Percentiles rank a stretch among this genome's conserved stretches.
Evolutionary conservation across 495 filamentous ascomycete genomes (phyloP).

Genomic region (Opeltia flavorubescens): DNA sequence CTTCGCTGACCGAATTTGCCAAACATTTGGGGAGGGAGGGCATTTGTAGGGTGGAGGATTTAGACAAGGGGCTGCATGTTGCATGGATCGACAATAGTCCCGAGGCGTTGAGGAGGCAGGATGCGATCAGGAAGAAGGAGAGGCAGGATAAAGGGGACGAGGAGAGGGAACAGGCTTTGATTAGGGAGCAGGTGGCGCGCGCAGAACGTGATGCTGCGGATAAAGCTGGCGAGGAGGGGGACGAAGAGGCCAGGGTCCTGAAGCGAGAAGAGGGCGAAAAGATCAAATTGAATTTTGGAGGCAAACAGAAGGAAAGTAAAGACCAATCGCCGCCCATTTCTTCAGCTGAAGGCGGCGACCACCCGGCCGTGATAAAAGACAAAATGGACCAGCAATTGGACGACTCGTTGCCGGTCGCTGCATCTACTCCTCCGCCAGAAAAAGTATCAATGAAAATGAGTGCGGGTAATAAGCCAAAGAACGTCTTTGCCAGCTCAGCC

Average conservation of each 20-base stretch:
- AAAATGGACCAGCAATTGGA: conserved; percentile 9
- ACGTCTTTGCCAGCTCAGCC: conserved; percentile 56
- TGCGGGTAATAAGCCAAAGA: conserved; percentile 49
- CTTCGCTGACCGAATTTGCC: conserved; percentile 71
- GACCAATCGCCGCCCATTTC: conserved; percentile 20
- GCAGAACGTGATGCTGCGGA: conserved; percentile 43
- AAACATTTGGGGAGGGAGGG: conserved; percentile 73
- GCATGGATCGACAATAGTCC: conserved; percentile 84
- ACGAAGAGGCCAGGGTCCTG: conserved; percentile 36
- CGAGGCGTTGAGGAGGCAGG: conserved; percentile 63
- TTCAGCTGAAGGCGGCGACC: neutral
- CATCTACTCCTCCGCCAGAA: conserved; percentile 14
- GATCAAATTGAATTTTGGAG: conserved; percentile 61
- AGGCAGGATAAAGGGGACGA: conserved; percentile 79
- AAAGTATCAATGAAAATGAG: conserved; percentile 47
- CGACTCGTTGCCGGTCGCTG: conserved; percentile 10
- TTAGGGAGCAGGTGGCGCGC: conserved; percentile 65
- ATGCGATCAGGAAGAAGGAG: conserved; percentile 72
- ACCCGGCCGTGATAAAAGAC: conserved; percentile 2
- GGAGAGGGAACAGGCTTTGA: conserved; percentile 65
- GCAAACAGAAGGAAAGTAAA: conserved; percentile 22
- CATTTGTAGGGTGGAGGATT: conserved; percentile 75
- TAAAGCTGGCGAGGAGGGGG: conserved; percentile 24
- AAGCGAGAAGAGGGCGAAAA: conserved; percentile 69
- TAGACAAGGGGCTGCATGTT: conserved; percentile 64